Percentiles rank a stretch among this genome's conserved stretches.
Conservation (phyloP, 1,284 basidiomycete species). For the Trichosporon faecale region DNA sequence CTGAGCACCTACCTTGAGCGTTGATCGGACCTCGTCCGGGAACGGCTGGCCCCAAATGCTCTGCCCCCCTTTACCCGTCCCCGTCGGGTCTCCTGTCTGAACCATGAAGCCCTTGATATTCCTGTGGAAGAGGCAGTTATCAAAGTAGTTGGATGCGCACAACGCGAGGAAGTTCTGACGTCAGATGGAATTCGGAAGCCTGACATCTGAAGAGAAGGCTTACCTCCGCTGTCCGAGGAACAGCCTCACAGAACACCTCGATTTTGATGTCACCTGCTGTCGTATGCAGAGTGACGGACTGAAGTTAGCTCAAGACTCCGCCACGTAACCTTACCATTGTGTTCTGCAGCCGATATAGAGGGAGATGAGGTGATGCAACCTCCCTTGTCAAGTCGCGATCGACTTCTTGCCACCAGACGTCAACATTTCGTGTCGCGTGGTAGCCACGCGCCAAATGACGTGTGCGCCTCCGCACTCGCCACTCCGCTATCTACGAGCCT, state of each 20-base stretch:
- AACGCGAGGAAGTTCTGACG: slow-evolving; percentile 88
- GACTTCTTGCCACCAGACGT: slow-evolving; percentile 4
- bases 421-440: slow-evolving; percentile 7
- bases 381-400: not conserved
- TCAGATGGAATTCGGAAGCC: not conserved
- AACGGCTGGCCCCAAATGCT: slow-evolving; percentile 70
- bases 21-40: slow-evolving; percentile 82
- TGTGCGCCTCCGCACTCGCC: not conserved
- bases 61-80: slow-evolving; percentile 58
- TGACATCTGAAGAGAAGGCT: slow-evolving; percentile 16
- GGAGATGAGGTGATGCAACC: not conserved
- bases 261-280: slow-evolving; percentile 95
- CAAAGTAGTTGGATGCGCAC: slow-evolving; percentile 84
- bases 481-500: not conserved
- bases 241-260: slow-evolving; percentile 94
- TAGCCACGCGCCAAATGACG: not conserved
- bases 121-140: slow-evolving; percentile 80
- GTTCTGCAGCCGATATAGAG: not conserved
- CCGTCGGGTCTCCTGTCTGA: slow-evolving; percentile 80
- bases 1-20: slow-evolving; percentile 67
- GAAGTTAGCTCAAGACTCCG: not conserved
- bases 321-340: not conserved
- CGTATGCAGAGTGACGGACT: slow-evolving; percentile 93
- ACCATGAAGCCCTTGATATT: slow-evolving; percentile 96
- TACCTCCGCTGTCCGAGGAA: slow-evolving; percentile 89